Base-by-base conservation (phyloP, 306 rosid species). In the Oemleria cerasiformis region DNA sequence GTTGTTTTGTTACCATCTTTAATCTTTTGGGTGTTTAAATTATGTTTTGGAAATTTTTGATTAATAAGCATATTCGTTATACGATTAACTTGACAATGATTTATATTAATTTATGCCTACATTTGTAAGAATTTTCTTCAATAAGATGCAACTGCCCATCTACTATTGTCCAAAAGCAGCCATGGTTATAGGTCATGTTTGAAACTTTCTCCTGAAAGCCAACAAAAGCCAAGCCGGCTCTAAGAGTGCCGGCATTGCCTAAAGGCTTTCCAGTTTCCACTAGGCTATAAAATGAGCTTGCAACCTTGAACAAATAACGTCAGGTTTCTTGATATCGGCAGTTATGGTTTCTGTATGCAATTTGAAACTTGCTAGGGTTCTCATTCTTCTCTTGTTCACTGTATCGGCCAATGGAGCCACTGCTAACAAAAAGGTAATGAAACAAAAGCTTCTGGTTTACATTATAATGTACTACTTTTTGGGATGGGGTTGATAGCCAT, bases 331-430 rank as follows among this genome's bases (percentile, higher is more conserved):
- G 54, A 4, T 47, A 61, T 15, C 4, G 5, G 8, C 42, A 36
- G 66, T 40, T 21, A 59, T 47, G 68, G 69, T 15, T 54, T 77
- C 63, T 68, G 49, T 19, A 43, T 70, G 64, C 57, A 65, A 63
- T 68, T 75, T 84, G 86, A 79, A 66, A 50, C 67, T 67, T 65
- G 10, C 81, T 70, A 63, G 34, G 67, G 38, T 70, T 74, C n/a
- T 73, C 76, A 50, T 62, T 65, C 60, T 82, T 78, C 74, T 83
- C 45, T 40, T 87, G 66, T 75, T 85, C 74, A 42, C 82, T 63
- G 42, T 79, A 71, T 65, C 77, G 63, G 83, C 71, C 25, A 30
- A 80, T 85, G 90, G 82, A 70, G 82, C 83, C 70, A 67, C 68
- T 80, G 13, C 73, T 8, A 39, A 50, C 55, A 79, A 66, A 5